A percentile compares a stretch with the other conserved stretches of the same genome.
Evolutionary conservation across 192 early-diverging fungal species (phyloP).

Genomic region (Radiomyces spectabilis): DNA sequence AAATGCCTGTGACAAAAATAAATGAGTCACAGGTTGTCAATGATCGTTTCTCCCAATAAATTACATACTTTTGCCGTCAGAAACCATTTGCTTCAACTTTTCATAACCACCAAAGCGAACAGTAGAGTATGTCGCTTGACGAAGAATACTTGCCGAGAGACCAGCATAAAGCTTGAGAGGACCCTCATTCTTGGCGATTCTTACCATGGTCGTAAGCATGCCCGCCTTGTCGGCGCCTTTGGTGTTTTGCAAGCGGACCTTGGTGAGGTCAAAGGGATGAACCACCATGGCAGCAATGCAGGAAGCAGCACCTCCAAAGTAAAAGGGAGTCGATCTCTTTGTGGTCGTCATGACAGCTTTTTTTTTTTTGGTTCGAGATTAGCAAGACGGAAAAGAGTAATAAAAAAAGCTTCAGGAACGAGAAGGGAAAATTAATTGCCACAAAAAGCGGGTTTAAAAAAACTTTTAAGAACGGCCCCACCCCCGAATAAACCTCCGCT

Average conservation of each 20-base stretch:
- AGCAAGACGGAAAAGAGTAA: neutral
- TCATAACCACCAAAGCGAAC: constrained; percentile 76
- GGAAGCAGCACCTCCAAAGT: constrained; percentile 42
- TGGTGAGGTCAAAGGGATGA: constrained; percentile 81
- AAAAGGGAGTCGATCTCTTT: constrained; percentile 18
- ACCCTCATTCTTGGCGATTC: constrained; percentile 64
- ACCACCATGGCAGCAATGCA: constrained; percentile 54
- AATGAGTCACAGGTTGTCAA: neutral
- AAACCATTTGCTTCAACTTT: constrained; percentile 47
- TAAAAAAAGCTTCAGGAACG: neutral
- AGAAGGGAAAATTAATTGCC: neutral
- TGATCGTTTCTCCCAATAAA: neutral
- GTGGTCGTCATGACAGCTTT: neutral
- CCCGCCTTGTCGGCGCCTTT: constrained; percentile 49
- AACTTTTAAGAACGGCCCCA: too few species aligned
- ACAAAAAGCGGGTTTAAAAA: constrained; percentile 2
- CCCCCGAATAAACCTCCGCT: too few species aligned
- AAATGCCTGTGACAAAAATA: constrained; percentile 16
- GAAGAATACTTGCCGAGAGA: constrained; percentile 61
- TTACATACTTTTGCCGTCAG: constrained; percentile 34
- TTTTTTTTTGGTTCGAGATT: too few species aligned
- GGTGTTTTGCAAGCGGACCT: constrained; percentile 87
- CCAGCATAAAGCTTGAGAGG: constrained; percentile 61
- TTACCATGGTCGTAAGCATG: constrained; percentile 66
- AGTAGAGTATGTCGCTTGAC: constrained; percentile 78